Conservation (phyloP, 352 stramenopile species). For the Phytophthora colocasiae region DNA sequence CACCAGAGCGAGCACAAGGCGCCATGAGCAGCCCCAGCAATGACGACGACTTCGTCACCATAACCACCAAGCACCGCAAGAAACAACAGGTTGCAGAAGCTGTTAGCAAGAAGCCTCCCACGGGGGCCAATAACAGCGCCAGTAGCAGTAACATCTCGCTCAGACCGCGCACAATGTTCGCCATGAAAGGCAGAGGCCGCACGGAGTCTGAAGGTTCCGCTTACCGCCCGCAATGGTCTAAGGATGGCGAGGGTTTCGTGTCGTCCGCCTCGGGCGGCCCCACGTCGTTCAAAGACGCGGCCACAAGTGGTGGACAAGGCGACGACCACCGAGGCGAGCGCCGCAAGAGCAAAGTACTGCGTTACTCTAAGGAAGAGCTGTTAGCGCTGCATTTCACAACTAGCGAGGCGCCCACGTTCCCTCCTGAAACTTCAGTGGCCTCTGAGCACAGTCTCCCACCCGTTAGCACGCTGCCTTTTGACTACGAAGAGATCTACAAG, state of each 20-base stretch:
- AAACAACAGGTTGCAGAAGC: conserved; percentile 41
- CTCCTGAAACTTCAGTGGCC: conserved; percentile 69
- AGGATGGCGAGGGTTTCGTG: conserved; percentile 87
- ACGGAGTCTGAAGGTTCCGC: conserved; percentile 73
- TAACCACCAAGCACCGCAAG: conserved; percentile 79
- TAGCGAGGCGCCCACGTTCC: conserved; percentile 53
- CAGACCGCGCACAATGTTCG: conserved; percentile 89
- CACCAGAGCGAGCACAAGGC: conserved; percentile 13
- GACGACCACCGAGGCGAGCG: conserved; percentile 38
- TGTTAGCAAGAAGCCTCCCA: conserved; percentile 33
- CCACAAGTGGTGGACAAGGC: conserved; percentile 35
- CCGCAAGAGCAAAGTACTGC: conserved; percentile 86
- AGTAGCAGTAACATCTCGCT: conserved; percentile 62
- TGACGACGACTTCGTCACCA: conserved; percentile 82
- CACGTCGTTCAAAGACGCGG: conserved; percentile 49
- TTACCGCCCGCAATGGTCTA: conserved; percentile 88
- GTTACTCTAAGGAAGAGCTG: conserved; percentile 85
- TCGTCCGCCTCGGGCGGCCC: conserved; percentile 36
- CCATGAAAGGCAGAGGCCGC: conserved; percentile 82
- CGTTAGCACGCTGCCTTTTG: conserved; percentile 79
- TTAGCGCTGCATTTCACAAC: conserved; percentile 75
- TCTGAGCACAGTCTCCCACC: conserved; percentile 74
- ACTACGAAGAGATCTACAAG: conserved; percentile 91
- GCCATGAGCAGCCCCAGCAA: conserved; percentile 45
- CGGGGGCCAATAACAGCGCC: conserved; percentile 8